Base-by-base conservation (phyloP, 1,139 yeast genomes). In the Yarrowia galli region DNA sequence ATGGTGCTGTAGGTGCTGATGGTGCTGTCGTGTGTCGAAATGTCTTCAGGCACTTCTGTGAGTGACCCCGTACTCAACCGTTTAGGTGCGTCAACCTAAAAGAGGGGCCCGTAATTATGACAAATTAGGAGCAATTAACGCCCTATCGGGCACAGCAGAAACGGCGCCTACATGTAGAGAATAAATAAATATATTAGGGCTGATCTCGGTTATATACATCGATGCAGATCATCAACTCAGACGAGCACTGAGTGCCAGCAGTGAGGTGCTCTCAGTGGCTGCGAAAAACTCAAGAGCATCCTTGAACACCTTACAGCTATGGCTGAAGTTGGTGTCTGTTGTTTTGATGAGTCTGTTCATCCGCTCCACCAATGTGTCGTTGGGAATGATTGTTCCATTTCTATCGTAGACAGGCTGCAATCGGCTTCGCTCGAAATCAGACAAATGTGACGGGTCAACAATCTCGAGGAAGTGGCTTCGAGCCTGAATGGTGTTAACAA, bases 211-310 rank as follows among this genome's bases (percentile, higher is more conserved):
- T 38, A 23, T 38, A 40, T 54, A 25, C 22, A 15, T 7, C 15
- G 35, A 5, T 12, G 2, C 23, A 22, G 15, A 22, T 20, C 18
- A 22, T 58, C 64, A 58, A 15, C 56, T 90, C 70, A 88, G 77
- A 69, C 85, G 79, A 61, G 85, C 85, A 65, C 84, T 83, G 68
- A 89, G 79, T 13, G 81, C 79, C 68, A 86, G 77, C 68, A 89
- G 80, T 67, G 82, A 84, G 49, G 87, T 84, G 63, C 89, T 86
- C 70, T 89, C 92, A 2, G 85, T 78, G 68, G 88, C 91, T 1
- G 92, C 92, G 70, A 82, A 83, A 68, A 82, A 83, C 70, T 83
- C 83, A 69, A 89, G 79, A 3, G 86, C 84, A 35, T 82, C 82
- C 73, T 87, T 82, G 69, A 89, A 83, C 36, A 84, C 86, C 53